These are phyloP conservation scores for Mucor racemosus DNA, from an alignment of 371 early-diverging fungal species.

Conservation along the genomic window DNA sequence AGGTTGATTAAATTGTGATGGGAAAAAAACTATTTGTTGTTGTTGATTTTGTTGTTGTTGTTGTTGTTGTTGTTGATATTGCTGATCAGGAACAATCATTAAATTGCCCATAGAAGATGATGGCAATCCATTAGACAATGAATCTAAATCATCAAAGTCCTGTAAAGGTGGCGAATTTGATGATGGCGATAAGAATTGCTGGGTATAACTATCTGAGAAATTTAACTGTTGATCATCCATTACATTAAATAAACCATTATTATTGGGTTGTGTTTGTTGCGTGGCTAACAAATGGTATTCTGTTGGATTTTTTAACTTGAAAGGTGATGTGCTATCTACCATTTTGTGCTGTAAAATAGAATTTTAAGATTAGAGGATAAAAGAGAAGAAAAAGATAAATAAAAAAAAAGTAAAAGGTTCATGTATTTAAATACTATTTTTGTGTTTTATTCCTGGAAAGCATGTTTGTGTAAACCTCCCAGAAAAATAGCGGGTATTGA, in stretches of 20 bases:
- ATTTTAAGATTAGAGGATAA: background rate
- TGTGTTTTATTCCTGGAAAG: background rate
- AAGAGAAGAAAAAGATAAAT: background rate
- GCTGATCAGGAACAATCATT: constrained; percentile 13
- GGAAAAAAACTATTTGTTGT: constrained; percentile 11
- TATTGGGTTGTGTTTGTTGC: background rate
- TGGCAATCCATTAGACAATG: constrained; percentile 10
- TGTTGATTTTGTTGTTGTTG: constrained; percentile 6
- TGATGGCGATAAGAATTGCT: constrained; percentile 25
- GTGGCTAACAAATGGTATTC: constrained; percentile 33
- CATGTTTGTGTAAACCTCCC: constrained; percentile 4
- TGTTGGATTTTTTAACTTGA: constrained; percentile 34
- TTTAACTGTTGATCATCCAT: constrained; percentile 18
- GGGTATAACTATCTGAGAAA: constrained; percentile 17
- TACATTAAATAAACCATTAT: background rate
- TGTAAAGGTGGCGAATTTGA: constrained; percentile 27
- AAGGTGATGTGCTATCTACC: constrained; percentile 14
- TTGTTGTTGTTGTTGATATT: constrained; percentile 8
- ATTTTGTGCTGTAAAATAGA: background rate
- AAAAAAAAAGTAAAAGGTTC: background rate
- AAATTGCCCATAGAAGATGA: constrained; percentile 12
- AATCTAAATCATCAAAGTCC: constrained; percentile 37
- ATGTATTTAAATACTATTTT: background rate
- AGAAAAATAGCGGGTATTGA: background rate
- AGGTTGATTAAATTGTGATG: background rate